Conservation (phyloP, 2,329 filamentous ascomycete genomes). For the Cladosporium sp. region DNA sequence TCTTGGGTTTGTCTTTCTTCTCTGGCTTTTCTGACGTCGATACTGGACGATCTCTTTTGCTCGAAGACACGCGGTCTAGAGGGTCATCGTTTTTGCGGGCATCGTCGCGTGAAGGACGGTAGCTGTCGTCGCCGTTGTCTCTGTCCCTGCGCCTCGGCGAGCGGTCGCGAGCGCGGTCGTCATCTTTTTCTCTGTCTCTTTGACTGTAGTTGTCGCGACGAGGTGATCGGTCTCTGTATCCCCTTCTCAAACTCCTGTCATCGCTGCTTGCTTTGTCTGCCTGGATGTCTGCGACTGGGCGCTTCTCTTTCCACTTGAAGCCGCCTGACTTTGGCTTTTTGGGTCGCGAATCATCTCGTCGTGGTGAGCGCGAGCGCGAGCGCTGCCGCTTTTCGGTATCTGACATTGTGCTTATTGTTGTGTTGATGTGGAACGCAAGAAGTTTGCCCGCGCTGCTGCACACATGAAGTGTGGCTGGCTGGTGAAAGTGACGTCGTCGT, state of each 20-base stretch:
- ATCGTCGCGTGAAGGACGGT: conserved; percentile 26
- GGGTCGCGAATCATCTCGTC: conserved; percentile 20
- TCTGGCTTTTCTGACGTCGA: conserved; percentile 18
- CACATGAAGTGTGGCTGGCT: no score
- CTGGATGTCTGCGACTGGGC: conserved; percentile 19
- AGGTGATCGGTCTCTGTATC: conserved; percentile 33
- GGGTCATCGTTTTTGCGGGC: background rate
- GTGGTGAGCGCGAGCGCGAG: conserved; percentile 32
- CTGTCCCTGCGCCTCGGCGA: conserved; percentile 22
- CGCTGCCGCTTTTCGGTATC: conserved; percentile 16
- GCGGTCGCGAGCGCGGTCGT: conserved; percentile 16
- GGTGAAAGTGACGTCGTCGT: background rate
- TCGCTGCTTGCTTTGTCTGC: conserved; percentile 17
- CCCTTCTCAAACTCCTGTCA: conserved; percentile 27
- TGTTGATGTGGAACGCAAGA: background rate
- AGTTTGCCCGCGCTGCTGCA: background rate
- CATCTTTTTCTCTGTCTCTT: conserved; percentile 10
- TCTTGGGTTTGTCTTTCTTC: conserved; percentile 25
- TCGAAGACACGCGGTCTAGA: conserved; percentile 8
- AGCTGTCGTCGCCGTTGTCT: conserved; percentile 34
- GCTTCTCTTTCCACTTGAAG: conserved; percentile 37
- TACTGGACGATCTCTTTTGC: conserved; percentile 6
- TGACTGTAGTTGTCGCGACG: conserved; percentile 22
- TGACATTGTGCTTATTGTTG: conserved; percentile 7
- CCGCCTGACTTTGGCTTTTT: conserved; percentile 31